Evolutionary conservation across 2,329 filamentous ascomycete species (phyloP).

Genomic region (Alternaria sp.): DNA sequence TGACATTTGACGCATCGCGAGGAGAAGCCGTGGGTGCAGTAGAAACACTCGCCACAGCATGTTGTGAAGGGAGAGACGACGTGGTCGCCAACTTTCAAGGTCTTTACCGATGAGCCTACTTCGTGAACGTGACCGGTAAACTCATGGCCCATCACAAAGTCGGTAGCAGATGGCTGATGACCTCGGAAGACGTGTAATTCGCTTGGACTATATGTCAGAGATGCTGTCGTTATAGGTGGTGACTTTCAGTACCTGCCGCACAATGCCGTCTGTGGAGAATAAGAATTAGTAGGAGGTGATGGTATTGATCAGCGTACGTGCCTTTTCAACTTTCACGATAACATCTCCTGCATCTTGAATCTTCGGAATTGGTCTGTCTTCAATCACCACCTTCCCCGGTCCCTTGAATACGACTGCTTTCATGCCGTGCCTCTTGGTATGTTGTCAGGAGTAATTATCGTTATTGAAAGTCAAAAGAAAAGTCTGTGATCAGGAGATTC

Average conservation of each 20-base stretch:
- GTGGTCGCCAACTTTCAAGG: constrained; percentile 74
- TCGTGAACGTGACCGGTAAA: constrained; percentile 79
- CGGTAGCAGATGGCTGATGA: constrained; percentile 71
- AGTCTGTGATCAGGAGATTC: neutral
- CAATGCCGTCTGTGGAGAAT: constrained; percentile 65
- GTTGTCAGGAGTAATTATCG: neutral
- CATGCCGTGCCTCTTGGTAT: constrained; percentile 62
- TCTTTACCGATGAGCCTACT: constrained; percentile 70
- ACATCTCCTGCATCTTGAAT: constrained; percentile 75
- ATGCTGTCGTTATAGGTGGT: neutral
- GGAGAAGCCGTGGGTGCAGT: constrained; percentile 77
- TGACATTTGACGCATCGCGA: constrained; percentile 75
- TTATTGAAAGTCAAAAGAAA: neutral
- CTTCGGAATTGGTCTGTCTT: constrained; percentile 79
- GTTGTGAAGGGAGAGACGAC: constrained; percentile 82
- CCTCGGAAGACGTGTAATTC: constrained; percentile 89
- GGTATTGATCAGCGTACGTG: constrained; percentile 1
- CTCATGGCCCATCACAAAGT: constrained; percentile 80
- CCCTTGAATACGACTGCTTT: constrained; percentile 88
- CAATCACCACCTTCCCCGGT: constrained; percentile 74
- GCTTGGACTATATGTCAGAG: constrained; percentile 52
- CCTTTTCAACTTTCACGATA: constrained; percentile 79
- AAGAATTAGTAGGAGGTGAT: constrained; percentile 6
- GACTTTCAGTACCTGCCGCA: constrained; percentile 75
- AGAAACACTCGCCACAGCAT: constrained; percentile 73